Conservation (phyloP, 129 eudicot genomes). For the Helianthus annuus region DNA sequence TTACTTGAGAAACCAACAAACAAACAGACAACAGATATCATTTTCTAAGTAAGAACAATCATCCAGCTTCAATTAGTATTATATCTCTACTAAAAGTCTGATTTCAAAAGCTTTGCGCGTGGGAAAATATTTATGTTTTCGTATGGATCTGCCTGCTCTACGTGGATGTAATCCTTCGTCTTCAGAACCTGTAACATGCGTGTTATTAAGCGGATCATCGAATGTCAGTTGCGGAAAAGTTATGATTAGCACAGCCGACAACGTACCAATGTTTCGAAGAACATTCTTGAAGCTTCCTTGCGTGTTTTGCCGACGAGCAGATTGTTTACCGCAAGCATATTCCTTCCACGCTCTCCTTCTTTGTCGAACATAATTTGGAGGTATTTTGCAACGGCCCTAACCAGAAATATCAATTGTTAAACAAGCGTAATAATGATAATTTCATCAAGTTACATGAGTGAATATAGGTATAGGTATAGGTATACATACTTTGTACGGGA, state of each 20-base stretch:
- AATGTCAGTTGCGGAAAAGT: background rate
- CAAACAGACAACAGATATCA: conserved; percentile 45
- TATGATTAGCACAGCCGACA: no score
- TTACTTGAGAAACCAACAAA: conserved; percentile 22
- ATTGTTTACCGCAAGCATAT: conserved; percentile 57
- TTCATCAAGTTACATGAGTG: background rate
- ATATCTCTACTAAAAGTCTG: conserved; percentile 51
- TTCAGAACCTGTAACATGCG: conserved; percentile 66
- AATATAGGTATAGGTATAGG: background rate
- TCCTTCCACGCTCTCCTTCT: conserved; percentile 65
- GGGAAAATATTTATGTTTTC: conserved; percentile 66
- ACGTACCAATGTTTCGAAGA: conserved; percentile 87
- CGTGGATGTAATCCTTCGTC: conserved; percentile 86
- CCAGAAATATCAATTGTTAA: background rate
- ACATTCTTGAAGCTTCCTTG: conserved; percentile 95
- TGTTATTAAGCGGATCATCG: background rate
- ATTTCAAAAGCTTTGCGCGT: conserved; percentile 63
- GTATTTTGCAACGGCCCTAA: conserved; percentile 85
- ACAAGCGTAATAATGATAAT: conserved; percentile 4
- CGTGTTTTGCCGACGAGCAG: conserved; percentile 72
- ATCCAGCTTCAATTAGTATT: conserved; percentile 23
- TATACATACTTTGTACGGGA: conserved; percentile 76
- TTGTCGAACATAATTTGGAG: conserved; percentile 75
- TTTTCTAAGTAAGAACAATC: conserved; percentile 23
- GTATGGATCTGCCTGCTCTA: conserved; percentile 61